Conservation (phyloP, 2,329 filamentous ascomycete species). For the Hypoxylon sp. region DNA sequence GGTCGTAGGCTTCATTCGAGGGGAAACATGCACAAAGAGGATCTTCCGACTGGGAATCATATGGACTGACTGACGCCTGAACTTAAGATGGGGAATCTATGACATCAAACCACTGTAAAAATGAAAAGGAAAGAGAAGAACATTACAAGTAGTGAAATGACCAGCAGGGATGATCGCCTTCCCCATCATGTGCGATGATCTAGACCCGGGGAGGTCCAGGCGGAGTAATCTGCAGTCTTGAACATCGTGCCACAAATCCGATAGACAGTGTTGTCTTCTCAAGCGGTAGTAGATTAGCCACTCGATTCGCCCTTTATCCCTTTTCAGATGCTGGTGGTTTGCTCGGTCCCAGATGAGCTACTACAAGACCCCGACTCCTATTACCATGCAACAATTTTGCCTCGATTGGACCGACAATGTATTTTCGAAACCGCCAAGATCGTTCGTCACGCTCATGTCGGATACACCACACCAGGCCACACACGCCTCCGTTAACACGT, state of each 20-base stretch:
- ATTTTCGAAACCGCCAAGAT: conserved; percentile 47
- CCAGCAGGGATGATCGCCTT: conserved; percentile 49
- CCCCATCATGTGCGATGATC: conserved; percentile 48
- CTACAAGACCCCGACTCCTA: conserved; percentile 51
- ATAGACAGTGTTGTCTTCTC: conserved; percentile 47
- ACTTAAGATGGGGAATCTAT: conserved; percentile 47
- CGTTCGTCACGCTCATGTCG: conserved; percentile 45
- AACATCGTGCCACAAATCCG: conserved; percentile 44
- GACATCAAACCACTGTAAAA: conserved; percentile 42
- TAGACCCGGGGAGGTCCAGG: conserved; percentile 42
- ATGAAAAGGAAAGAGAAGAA: conserved; percentile 48
- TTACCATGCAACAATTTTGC: conserved; percentile 52
- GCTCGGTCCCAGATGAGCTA: conserved; percentile 47
- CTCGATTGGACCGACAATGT: conserved; percentile 48
- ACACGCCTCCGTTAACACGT: conserved; percentile 27
- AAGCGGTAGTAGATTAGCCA: conserved; percentile 38
- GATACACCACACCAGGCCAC: conserved; percentile 41
- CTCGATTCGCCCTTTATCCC: conserved; percentile 40
- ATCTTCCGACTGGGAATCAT: conserved; percentile 27
- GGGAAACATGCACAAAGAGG: conserved; percentile 27
- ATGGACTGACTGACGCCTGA: conserved; percentile 42
- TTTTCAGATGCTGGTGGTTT: conserved; percentile 50
- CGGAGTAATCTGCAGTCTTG: conserved; percentile 48
- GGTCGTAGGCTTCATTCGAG: background rate
- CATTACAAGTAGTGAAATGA: conserved; percentile 54